phyloP scores from a whole-genome alignment of 1,139 yeast species.

The Yarrowia galli region DNA sequence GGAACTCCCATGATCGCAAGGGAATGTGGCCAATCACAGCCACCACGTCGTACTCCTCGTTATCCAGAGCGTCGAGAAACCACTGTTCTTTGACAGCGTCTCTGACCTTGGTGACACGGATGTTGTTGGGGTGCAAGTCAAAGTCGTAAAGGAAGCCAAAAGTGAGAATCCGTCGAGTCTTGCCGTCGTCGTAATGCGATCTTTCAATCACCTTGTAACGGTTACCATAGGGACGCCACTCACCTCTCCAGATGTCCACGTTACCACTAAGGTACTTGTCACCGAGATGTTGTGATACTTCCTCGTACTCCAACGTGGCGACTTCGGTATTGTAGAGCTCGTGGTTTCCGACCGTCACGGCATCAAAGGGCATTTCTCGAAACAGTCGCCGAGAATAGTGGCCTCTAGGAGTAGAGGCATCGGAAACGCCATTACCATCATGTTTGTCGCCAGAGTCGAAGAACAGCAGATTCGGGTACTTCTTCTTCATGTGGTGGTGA shows the following conservation, averaged over 20 bases:
- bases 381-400: slow-evolving; percentile 67
- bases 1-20: slow-evolving; percentile 59
- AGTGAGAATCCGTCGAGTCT: slow-evolving; percentile 60
- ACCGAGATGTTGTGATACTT: slow-evolving; percentile 64
- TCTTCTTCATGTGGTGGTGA: slow-evolving; percentile 56
- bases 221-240: slow-evolving; percentile 49
- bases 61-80: slow-evolving; percentile 63
- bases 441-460: slow-evolving; percentile 94
- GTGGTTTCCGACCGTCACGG: slow-evolving; percentile 90
- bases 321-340: slow-evolving; percentile 80
- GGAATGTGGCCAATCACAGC: slow-evolving; percentile 86
- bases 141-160: slow-evolving; percentile 86
- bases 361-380: slow-evolving; percentile 71
- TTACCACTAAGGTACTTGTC: slow-evolving; percentile 79
- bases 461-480: slow-evolving; percentile 68
- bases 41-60: slow-evolving; percentile 66
- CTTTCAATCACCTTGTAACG: slow-evolving; percentile 71
- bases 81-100: slow-evolving; percentile 66
- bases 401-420: slow-evolving; percentile 79
- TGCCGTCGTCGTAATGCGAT: slow-evolving; percentile 64
- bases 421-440: slow-evolving; percentile 92
- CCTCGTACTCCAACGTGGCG: slow-evolving; percentile 69
- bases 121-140: slow-evolving; percentile 62
- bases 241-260: slow-evolving; percentile 63
- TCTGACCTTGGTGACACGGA: slow-evolving; percentile 69